phyloP scores from a whole-genome alignment of 192 early-diverging fungal genomes.

The Haplosporangium gracile region DNA sequence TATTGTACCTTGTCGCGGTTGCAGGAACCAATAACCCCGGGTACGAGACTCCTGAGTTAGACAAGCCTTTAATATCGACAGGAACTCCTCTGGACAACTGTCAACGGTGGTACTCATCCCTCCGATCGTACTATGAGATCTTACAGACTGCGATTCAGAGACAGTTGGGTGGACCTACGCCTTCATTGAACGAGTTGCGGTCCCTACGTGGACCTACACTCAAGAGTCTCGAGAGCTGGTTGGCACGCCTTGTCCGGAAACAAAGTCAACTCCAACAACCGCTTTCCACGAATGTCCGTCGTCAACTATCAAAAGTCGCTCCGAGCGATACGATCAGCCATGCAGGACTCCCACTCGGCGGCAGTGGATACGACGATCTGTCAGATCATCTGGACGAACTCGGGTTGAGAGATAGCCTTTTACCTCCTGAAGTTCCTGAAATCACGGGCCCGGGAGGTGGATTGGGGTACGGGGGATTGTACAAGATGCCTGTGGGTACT shows the following conservation, averaged over 20 bases:
- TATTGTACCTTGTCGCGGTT: slow-evolving; percentile 34
- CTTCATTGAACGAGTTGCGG: slow-evolving; percentile 28
- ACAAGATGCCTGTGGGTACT: slow-evolving; percentile 51
- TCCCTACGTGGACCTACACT: slow-evolving; percentile 32
- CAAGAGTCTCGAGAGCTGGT: slow-evolving; percentile 43
- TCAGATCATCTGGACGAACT: slow-evolving; percentile 7
- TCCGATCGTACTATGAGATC: slow-evolving; percentile 35
- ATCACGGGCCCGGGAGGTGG: slow-evolving; percentile 54
- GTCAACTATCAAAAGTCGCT: slow-evolving; percentile 6
- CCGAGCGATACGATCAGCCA: slow-evolving; percentile 17
- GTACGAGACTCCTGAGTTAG: slow-evolving; percentile 21
- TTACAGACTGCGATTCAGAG: slow-evolving; percentile 18
- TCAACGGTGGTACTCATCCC: slow-evolving; percentile 40
- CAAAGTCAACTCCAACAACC: slow-evolving; percentile 22
- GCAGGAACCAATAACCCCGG: slow-evolving; percentile 37
- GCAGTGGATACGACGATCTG: slow-evolving; percentile 19
- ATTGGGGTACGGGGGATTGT: slow-evolving; percentile 48
- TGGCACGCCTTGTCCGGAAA: slow-evolving; percentile 8
- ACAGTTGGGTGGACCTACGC: slow-evolving; percentile 20
- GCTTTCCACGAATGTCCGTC: background rate
- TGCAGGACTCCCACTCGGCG: slow-evolving; percentile 7
- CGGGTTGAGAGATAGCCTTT: background rate
- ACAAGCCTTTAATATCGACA: slow-evolving; percentile 26
- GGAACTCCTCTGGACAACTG: slow-evolving; percentile 52
- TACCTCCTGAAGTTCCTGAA: slow-evolving; percentile 18